Conservation (phyloP, 306 rosid genomes). For the Benincasa hispida region DNA sequence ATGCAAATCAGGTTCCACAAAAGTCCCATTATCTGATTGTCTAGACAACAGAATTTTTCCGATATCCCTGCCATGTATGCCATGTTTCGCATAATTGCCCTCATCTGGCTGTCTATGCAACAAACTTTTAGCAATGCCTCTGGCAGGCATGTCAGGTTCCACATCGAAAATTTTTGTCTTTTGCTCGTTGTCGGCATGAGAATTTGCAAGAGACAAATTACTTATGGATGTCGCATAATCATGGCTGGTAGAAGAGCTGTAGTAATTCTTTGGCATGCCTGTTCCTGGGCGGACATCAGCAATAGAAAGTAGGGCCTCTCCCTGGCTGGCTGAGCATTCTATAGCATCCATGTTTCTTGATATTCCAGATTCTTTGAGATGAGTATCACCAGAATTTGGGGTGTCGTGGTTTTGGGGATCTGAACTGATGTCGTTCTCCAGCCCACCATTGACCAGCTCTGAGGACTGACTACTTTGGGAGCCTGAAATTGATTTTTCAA, state of each 20-base stretch:
- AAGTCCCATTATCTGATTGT: slow-evolving; percentile 35
- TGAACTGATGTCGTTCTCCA: slow-evolving; percentile 14
- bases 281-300: slow-evolving; percentile 51
- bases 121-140: neutral
- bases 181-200: slow-evolving; percentile 34
- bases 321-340: slow-evolving; percentile 29
- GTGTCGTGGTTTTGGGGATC: slow-evolving; percentile 24
- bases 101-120: neutral
- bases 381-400: slow-evolving; percentile 17
- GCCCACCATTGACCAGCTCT: slow-evolving; percentile 14
- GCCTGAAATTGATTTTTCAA: slow-evolving; percentile 24
- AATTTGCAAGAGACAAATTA: slow-evolving; percentile 35
- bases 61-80: slow-evolving; percentile 19
- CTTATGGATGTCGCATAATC: slow-evolving; percentile 25
- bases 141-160: slow-evolving; percentile 34
- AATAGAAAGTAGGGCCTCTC: slow-evolving; percentile 30
- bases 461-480: slow-evolving; percentile 10
- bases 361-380: slow-evolving; percentile 24
- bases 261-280: slow-evolving; percentile 52
- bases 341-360: slow-evolving; percentile 23
- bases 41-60: slow-evolving; percentile 36
- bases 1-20: neutral
- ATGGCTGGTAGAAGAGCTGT: slow-evolving; percentile 44
- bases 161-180: slow-evolving; percentile 31
- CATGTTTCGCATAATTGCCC: neutral